Evolutionary conservation across 495 filamentous ascomycete species (phyloP), one percentile per base, ranked within the genome.

Genomic region (Ramalina intermedia): DNA sequence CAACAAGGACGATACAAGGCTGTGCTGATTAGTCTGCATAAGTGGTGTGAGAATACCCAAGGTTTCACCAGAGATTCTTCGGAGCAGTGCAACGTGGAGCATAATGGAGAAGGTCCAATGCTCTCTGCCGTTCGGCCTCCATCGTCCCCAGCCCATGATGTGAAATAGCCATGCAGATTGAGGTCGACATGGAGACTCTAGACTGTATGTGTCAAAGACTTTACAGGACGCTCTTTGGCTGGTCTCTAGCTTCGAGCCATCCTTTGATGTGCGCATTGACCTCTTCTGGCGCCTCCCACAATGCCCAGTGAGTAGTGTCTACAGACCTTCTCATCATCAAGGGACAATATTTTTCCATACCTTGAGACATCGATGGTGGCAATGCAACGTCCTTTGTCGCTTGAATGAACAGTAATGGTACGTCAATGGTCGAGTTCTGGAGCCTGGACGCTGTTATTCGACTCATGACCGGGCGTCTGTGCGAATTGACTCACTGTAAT

Each of bases 371-470:
- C 16, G 65, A 63, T 2, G 85, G 79, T 33, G 78, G 80, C 46
- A 94, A 63, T 33, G 80, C 81, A 5, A 35, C 58, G 54, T 95
- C 87, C 35, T 71, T 70, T n/a, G 68, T 70, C 0, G 84, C 88
- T 50, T 73, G 70, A 44, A 98, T 71, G 57, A 88, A 82, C 52
- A 96, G 69, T 9, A 78, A 68, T 11, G 90, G 90, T 41, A 79
- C 66, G 16, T 74, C 68, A 52, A 94, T 74, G 24, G 58, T 72
- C 45, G 50, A 63, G 5, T 63, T 61, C 6, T 57, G 55, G 41
- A 74, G 56, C 57, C 56, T 57, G 37, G 37, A 4, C 29, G 29
- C 12, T 26, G 27, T 36, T 14, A 57, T 24, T 41, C 42, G 39
- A 16, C 42, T 9, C 4, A 11, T 14, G n/a, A 8, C 41, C 21